phyloP scores from a whole-genome alignment of 345 rosid species.

The Hibiscus tridactylites region DNA sequence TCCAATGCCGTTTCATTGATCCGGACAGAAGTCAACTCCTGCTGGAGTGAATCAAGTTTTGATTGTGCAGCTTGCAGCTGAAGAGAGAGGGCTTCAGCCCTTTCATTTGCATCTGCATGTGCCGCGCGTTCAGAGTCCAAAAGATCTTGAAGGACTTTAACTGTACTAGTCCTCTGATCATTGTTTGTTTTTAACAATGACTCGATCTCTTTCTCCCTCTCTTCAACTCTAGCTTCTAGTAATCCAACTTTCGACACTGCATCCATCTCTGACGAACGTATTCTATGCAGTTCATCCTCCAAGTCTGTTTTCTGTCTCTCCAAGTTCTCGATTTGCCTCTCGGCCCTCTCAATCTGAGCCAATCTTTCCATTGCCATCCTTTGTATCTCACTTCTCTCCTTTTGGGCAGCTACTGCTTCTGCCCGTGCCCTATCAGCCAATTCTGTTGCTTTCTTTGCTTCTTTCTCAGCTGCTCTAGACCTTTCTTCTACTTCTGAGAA shows the following conservation, averaged over 20 bases:
- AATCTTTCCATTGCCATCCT: slow-evolving; percentile 87
- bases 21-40: slow-evolving; percentile 66
- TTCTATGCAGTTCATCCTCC: slow-evolving; percentile 49
- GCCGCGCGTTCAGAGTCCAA: slow-evolving; percentile 80
- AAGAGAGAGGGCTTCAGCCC: slow-evolving; percentile 76
- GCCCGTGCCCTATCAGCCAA: slow-evolving; percentile 76
- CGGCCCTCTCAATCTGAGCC: slow-evolving; percentile 73
- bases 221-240: slow-evolving; percentile 83
- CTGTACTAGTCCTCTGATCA: slow-evolving; percentile 71
- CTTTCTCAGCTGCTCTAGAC: slow-evolving; percentile 73
- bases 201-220: slow-evolving; percentile 89
- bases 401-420: slow-evolving; percentile 75
- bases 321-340: slow-evolving; percentile 68
- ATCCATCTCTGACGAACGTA: slow-evolving; percentile 56
- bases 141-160: slow-evolving; percentile 69
- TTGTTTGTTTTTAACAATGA: slow-evolving; percentile 60
- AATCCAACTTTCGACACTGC: slow-evolving; percentile 58
- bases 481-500: slow-evolving; percentile 80
- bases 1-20: slow-evolving; percentile 82
- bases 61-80: slow-evolving; percentile 78
- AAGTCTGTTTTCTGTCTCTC: slow-evolving; percentile 65
- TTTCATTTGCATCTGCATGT: slow-evolving; percentile 55
- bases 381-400: slow-evolving; percentile 70
- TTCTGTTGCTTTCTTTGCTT: slow-evolving; percentile 82
- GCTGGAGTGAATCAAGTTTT: slow-evolving; percentile 72